Base-by-base conservation (phyloP, 768 basidiomycete species). In the Xerocomellus intermedius region DNA sequence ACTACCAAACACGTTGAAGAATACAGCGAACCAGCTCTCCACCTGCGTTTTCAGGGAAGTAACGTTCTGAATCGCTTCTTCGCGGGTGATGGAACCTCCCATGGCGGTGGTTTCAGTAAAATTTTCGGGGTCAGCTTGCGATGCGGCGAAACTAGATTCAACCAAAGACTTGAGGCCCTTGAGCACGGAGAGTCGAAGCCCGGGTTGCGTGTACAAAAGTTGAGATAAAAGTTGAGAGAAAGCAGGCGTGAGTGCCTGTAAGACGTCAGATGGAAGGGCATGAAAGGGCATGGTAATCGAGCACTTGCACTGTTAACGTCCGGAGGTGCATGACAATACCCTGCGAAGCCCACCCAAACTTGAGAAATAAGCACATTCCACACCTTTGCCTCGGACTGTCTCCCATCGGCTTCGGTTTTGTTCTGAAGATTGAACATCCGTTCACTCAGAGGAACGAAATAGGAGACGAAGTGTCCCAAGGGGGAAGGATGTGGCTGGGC, bases 1-100 rank as follows among this genome's bases (percentile, higher is more conserved):
- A 56, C 82, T 91, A 54, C 89, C 82, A 72, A 96, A 98, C n/a
- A 99, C 87, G 68, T 99, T 99, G 78, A 98, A 94, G 42, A 97
- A 77, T 5, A 98, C 94, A 1, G 93, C 87, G 33, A 98, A 82
- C 89, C 97, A 95, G 65, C 93, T 97, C 68, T 94, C 90, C 0
- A 82, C 87, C 66, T 98, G 89, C 0, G 78, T 79, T 39, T 81
- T 82, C 51, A 98, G 76, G 71, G 89, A 89, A 1, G 69, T 75
- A 26, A 98, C 59, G 61, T 94, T 94, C 42, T 75, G 75, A 32
- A 73, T 63, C 3, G 90, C 93, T 64, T 84, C 81, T 38, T 78
- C 77, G 16, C 76, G 74, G 10, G 87, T 78, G 41, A 91, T 74
- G 43, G 49, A 21, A 19, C 69, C 66, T 16, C 55, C 60, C 39